A percentile compares a stretch with the other conserved stretches of the same genome.
Evolutionary conservation across 2,329 filamentous ascomycete species (phyloP).

Genomic region (Venturia aucupariae): DNA sequence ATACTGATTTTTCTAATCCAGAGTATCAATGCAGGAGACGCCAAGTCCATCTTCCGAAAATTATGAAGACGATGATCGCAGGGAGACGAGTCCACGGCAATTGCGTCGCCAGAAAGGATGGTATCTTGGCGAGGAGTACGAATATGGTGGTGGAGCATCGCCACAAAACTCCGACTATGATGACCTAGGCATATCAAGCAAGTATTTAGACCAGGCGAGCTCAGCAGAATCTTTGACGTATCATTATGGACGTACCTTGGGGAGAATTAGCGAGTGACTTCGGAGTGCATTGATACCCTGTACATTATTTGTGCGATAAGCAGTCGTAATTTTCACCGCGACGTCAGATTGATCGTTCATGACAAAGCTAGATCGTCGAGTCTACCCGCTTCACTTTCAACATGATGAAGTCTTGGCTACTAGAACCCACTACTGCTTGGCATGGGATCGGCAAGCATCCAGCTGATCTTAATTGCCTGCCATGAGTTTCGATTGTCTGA

Average conservation of each 20-base stretch:
- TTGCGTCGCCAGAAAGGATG: background rate
- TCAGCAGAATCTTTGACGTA: background rate
- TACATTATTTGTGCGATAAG: background rate
- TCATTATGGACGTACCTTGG: background rate
- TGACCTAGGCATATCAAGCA: background rate
- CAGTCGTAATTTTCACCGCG: background rate
- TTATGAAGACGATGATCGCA: background rate
- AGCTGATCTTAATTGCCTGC: background rate
- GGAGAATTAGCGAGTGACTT: background rate
- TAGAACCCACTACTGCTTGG: background rate
- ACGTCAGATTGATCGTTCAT: background rate
- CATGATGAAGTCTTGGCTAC: background rate
- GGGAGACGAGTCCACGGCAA: background rate
- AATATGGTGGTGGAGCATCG: background rate
- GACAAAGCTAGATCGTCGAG: background rate
- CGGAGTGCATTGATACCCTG: background rate
- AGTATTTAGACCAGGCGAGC: background rate
- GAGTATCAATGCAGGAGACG: background rate
- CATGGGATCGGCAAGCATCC: background rate
- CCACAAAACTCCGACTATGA: background rate
- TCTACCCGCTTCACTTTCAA: background rate
- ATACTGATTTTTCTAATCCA: constrained; percentile 3
- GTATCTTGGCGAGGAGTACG: background rate
- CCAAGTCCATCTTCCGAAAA: background rate
- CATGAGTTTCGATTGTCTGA: background rate